These are phyloP conservation scores for Calendula officinalis DNA, from an alignment of 129 eudicot species.

Conservation along the genomic window DNA sequence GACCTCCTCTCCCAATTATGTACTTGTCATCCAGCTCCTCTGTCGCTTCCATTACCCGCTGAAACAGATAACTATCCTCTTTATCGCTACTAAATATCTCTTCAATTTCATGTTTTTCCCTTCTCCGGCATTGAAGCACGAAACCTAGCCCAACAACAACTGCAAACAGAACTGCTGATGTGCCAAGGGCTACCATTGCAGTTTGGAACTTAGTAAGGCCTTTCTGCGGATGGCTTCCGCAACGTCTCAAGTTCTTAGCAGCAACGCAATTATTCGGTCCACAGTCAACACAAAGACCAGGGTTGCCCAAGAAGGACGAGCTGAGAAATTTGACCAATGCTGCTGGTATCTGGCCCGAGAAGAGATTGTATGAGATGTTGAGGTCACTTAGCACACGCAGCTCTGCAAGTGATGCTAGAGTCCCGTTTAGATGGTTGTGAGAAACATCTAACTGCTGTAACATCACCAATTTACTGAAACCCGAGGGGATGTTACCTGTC, in stretches of 20 bases:
- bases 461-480: slow-evolving; percentile 44
- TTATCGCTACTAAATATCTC: slow-evolving; percentile 29
- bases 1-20: slow-evolving; percentile 82
- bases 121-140: slow-evolving; percentile 23
- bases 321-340: slow-evolving; percentile 42
- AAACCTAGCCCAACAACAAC: slow-evolving; percentile 41
- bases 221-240: slow-evolving; percentile 29
- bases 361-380: slow-evolving; percentile 63
- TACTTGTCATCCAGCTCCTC: slow-evolving; percentile 62
- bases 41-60: slow-evolving; percentile 61
- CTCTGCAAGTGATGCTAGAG: slow-evolving; percentile 43
- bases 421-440: slow-evolving; percentile 60
- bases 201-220: slow-evolving; percentile 41
- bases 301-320: slow-evolving; percentile 56
- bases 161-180: slow-evolving; percentile 35
- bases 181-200: slow-evolving; percentile 50
- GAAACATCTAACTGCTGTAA: slow-evolving; percentile 60
- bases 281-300: slow-evolving; percentile 61
- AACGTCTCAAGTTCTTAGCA: slow-evolving; percentile 35
- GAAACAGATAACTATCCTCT: slow-evolving; percentile 49
- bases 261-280: slow-evolving; percentile 34
- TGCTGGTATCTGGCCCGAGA: slow-evolving; percentile 61
- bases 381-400: slow-evolving; percentile 41
- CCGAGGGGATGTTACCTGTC: slow-evolving; percentile 51
- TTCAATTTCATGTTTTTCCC: slow-evolving; percentile 35